A percentile compares a stretch with the other conserved stretches of the same genome.
phyloP scores from a whole-genome alignment of 257 asterid species.

The Catharanthus roseus region DNA sequence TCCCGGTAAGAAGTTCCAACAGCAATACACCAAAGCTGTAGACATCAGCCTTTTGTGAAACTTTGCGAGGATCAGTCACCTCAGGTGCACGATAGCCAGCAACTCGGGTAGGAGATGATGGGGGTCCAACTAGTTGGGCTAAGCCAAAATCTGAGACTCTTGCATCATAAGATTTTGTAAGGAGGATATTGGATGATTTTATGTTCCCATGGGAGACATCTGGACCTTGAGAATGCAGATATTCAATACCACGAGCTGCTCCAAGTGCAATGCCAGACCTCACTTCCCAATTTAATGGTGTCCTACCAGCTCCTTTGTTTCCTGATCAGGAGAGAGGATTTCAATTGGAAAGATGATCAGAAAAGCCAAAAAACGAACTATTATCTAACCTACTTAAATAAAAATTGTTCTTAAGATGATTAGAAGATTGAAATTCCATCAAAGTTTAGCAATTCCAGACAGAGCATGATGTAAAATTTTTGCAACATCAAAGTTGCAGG shows the following conservation, averaged over 20 bases:
- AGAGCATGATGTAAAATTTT: no score
- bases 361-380: not conserved
- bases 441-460: not conserved
- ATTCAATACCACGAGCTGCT: slow-evolving; percentile 39
- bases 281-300: slow-evolving; percentile 36
- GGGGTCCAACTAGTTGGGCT: slow-evolving; percentile 34
- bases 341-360: not conserved
- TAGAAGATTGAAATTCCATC: not conserved
- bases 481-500: not conserved
- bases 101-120: slow-evolving; percentile 34
- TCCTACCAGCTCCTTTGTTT: slow-evolving; percentile 33
- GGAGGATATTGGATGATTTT: slow-evolving; percentile 43
- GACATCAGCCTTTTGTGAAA: slow-evolving; percentile 42
- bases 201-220: slow-evolving; percentile 37
- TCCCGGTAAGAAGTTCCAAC: slow-evolving; percentile 44
- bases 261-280: slow-evolving; percentile 42
- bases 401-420: not conserved
- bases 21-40: slow-evolving; percentile 46
- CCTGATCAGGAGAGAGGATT: slow-evolving; percentile 21
- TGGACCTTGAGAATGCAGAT: slow-evolving; percentile 34
- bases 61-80: slow-evolving; percentile 36
- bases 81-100: slow-evolving; percentile 47
- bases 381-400: not conserved
- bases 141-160: slow-evolving; percentile 43
- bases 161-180: slow-evolving; percentile 29